Evolutionary conservation across 129 eudicot species (phyloP).

Genomic region (Flaveria brownii): DNA sequence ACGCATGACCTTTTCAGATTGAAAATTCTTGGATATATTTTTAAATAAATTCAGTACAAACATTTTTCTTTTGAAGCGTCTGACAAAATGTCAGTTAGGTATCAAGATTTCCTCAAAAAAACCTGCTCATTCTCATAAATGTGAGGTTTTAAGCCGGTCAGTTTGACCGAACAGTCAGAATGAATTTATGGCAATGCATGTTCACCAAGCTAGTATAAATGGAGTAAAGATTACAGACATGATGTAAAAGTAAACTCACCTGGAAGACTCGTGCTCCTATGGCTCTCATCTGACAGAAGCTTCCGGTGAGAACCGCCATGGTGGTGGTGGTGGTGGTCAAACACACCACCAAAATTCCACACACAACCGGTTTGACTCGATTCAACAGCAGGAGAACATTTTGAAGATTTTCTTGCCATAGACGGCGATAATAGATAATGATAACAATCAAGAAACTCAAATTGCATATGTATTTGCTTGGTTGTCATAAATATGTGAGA

Average conservation of each 20-base stretch:
- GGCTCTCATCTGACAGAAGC: conserved; percentile 33
- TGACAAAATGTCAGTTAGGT: background rate
- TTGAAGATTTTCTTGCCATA: conserved; percentile 38
- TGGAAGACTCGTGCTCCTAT: conserved; percentile 21
- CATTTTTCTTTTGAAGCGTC: background rate
- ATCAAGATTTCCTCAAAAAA: background rate
- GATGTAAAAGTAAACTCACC: conserved; percentile 24
- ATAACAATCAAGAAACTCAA: conserved; percentile 28
- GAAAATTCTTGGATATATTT: background rate
- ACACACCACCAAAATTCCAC: conserved; percentile 38
- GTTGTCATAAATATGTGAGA: background rate
- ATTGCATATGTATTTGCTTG: conserved; percentile 28
- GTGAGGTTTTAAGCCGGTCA: background rate
- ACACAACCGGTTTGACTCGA: conserved; percentile 35
- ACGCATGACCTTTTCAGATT: background rate
- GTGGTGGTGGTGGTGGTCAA: conserved; percentile 31
- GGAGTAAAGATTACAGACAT: conserved; percentile 9
- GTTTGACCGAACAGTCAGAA: conserved; percentile 21
- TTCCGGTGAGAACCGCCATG: conserved; percentile 36
- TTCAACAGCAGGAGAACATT: conserved; percentile 30
- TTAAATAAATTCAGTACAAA: background rate
- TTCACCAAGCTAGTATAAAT: background rate
- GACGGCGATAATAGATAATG: conserved; percentile 15
- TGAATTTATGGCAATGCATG: background rate
- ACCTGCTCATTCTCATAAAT: background rate